phyloP scores from a whole-genome alignment of 176 grass and related monocot species.

The Musa itinerans region DNA sequence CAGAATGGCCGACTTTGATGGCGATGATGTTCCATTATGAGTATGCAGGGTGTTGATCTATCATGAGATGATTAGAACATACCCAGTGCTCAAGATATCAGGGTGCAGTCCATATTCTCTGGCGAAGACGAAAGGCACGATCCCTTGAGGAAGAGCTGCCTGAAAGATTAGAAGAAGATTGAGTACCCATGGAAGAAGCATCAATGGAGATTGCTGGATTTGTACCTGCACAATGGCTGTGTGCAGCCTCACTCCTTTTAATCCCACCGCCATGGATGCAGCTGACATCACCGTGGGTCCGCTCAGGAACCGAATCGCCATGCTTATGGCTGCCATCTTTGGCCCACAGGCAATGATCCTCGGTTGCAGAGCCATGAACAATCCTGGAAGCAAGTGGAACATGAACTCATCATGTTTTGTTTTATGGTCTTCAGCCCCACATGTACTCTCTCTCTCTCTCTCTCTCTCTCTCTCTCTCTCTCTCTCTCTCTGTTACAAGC shows the following conservation, averaged over 20 bases:
- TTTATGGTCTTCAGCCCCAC: no score
- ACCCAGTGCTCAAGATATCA: slow-evolving; percentile 16
- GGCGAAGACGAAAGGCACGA: slow-evolving; percentile 14
- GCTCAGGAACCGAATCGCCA: slow-evolving; percentile 1
- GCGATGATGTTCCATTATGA: no score
- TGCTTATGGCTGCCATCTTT: slow-evolving; percentile 14
- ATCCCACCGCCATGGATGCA: neutral
- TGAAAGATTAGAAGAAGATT: neutral
- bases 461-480: no score
- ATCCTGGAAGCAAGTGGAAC: neutral
- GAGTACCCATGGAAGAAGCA: no score
- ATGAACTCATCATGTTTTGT: no score
- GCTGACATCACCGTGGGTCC: slow-evolving; percentile 11
- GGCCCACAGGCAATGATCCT: slow-evolving; percentile 15
- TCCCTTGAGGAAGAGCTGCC: slow-evolving; percentile 19
- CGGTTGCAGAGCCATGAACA: slow-evolving; percentile 23
- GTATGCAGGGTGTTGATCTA: no score
- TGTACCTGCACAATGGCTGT: slow-evolving; percentile 11
- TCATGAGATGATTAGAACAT: neutral
- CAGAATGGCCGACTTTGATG: no score
- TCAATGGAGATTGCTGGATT: no score
- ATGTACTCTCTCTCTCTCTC: no score
- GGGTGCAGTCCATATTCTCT: slow-evolving; percentile 15
- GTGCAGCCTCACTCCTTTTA: neutral
- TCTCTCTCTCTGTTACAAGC: no score